A percentile compares a stretch with the other conserved stretches of the same genome.
phyloP scores from a whole-genome alignment of 257 asterid species.

The Przewalskia tangutica region DNA sequence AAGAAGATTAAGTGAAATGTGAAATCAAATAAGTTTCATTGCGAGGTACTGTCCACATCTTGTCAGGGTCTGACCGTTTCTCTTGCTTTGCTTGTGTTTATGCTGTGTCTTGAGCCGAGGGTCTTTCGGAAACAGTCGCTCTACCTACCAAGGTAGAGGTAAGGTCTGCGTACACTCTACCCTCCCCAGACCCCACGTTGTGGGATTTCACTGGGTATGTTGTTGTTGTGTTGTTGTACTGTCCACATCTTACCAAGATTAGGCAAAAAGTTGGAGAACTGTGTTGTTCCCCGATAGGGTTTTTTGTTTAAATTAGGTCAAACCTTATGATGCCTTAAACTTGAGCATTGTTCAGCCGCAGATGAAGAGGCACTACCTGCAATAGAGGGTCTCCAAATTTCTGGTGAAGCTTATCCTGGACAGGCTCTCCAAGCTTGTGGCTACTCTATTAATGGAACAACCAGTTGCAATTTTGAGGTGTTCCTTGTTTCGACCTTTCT shows the following conservation, averaged over 20 bases:
- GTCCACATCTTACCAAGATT: not conserved
- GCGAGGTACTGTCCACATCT: not conserved
- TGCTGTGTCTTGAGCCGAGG: no score
- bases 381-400: constrained; percentile 88
- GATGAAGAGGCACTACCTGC: constrained; percentile 89
- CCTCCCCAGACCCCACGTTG: no score
- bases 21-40: not conserved
- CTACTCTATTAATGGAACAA: constrained; percentile 86
- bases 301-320: not conserved
- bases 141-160: no score
- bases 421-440: constrained; percentile 89
- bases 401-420: constrained; percentile 95
- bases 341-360: constrained; percentile 11
- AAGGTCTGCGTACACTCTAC: no score
- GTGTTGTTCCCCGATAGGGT: not conserved
- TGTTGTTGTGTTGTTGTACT: no score
- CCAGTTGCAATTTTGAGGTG: constrained; percentile 98
- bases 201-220: no score
- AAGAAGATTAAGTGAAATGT: not conserved
- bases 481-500: constrained; percentile 5
- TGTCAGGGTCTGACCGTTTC: no score
- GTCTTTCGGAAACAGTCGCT: no score
- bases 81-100: no score
- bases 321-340: not conserved
- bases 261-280: not conserved